phyloP scores from a whole-genome alignment of 1,284 basidiomycete species.

The Sporisorium iseilematis-ciliati region DNA sequence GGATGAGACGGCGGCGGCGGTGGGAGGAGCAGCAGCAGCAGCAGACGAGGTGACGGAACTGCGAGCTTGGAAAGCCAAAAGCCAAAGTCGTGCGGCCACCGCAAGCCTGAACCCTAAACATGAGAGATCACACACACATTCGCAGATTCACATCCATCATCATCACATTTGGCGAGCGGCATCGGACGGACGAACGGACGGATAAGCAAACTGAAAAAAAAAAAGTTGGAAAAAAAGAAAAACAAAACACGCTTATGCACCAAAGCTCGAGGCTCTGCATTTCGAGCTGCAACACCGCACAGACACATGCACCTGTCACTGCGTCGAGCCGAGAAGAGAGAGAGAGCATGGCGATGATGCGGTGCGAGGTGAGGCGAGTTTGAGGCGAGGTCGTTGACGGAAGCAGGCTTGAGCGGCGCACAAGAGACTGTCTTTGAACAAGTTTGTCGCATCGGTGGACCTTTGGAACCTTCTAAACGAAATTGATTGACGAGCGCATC shows the following conservation, averaged over 20 bases:
- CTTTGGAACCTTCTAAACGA: slow-evolving; percentile 15
- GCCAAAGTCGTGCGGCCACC: background rate
- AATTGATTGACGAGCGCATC: background rate
- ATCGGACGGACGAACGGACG: background rate
- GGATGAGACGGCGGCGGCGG: slow-evolving; percentile 1
- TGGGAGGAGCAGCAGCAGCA: no score
- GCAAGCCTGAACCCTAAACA: background rate
- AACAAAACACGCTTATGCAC: slow-evolving; percentile 5
- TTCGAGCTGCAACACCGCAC: slow-evolving; percentile 19
- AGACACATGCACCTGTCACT: slow-evolving; percentile 19
- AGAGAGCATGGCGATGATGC: background rate
- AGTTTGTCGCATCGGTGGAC: slow-evolving; percentile 19
- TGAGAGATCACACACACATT: slow-evolving; percentile 5
- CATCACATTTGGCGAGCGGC: slow-evolving; percentile 1
- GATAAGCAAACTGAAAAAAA: slow-evolving; percentile 4
- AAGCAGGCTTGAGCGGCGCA: background rate
- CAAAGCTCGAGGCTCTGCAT: slow-evolving; percentile 2
- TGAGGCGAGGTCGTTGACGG: background rate
- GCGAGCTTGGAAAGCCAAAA: background rate
- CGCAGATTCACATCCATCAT: slow-evolving; percentile 7
- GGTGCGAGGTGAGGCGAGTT: background rate
- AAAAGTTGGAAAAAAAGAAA: slow-evolving; percentile 9
- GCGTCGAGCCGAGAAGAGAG: background rate
- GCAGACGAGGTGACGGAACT: background rate
- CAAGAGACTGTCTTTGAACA: slow-evolving; percentile 19